Conservation (phyloP, 2,329 filamentous ascomycete species). For the Curvularia lunata region DNA sequence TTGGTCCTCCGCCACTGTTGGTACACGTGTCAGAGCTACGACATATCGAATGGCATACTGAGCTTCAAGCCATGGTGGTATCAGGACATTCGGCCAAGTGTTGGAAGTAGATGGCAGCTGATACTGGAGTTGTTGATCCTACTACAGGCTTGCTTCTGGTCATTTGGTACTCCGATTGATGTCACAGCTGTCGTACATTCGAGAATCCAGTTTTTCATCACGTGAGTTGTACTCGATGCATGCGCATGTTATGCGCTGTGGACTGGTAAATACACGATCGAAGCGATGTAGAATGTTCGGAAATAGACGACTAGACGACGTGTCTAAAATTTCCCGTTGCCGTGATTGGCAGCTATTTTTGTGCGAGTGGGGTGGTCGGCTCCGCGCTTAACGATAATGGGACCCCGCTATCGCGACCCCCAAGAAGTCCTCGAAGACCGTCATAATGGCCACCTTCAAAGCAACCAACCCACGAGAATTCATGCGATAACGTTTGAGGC, state of each 20-base stretch:
- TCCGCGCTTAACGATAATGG: constrained; percentile 28
- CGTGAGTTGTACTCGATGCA: constrained; percentile 11
- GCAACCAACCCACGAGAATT: constrained; percentile 12
- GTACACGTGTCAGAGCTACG: constrained; percentile 27
- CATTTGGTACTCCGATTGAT: not conserved
- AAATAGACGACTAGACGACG: constrained; percentile 18
- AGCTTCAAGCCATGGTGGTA: constrained; percentile 18
- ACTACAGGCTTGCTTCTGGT: not conserved
- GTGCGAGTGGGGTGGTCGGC: constrained; percentile 20
- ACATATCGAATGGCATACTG: constrained; percentile 17
- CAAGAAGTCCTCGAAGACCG: constrained; percentile 10
- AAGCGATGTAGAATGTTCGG: constrained; percentile 9
- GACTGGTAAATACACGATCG: constrained; percentile 13
- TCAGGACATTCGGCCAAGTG: constrained; percentile 20
- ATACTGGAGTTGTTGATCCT: not conserved
- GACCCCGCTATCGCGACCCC: constrained; percentile 17
- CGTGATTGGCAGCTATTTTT: constrained; percentile 23
- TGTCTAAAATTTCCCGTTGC: constrained; percentile 10
- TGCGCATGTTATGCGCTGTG: constrained; percentile 2
- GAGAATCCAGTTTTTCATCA: not conserved
- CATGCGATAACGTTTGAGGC: constrained; percentile 14
- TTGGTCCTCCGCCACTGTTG: constrained; percentile 16
- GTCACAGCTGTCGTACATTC: not conserved
- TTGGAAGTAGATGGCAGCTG: constrained; percentile 7
- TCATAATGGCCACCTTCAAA: not conserved